These are phyloP conservation scores for Cadophora sp. DNA, from an alignment of 2,329 filamentous ascomycete species.

Conservation along the genomic window DNA sequence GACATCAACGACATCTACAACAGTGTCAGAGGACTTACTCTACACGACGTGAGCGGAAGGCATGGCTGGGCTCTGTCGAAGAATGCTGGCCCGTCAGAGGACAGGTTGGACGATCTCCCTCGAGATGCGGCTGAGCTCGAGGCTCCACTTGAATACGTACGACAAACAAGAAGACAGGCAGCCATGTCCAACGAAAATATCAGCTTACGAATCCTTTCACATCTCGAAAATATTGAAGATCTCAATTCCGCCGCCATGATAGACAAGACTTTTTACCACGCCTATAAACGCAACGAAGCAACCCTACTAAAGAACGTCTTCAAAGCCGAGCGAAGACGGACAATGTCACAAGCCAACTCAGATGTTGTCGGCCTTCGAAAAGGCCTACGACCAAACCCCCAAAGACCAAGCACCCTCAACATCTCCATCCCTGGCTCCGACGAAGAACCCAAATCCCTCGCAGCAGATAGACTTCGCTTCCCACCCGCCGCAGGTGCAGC, in stretches of 20 bases:
- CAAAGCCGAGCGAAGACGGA: slow-evolving; percentile 32
- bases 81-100: slow-evolving; percentile 37
- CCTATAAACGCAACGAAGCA: slow-evolving; percentile 54
- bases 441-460: slow-evolving; percentile 32
- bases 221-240: slow-evolving; percentile 50
- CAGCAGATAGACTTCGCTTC: slow-evolving; percentile 16
- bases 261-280: slow-evolving; percentile 51
- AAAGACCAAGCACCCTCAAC: slow-evolving; percentile 8
- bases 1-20: slow-evolving; percentile 58
- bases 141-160: slow-evolving; percentile 23
- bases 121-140: slow-evolving; percentile 30
- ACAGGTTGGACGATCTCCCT: slow-evolving; percentile 22
- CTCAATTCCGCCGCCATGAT: slow-evolving; percentile 52
- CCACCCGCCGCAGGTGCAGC: neutral
- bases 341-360: slow-evolving; percentile 18
- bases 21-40: slow-evolving; percentile 55
- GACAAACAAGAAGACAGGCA: slow-evolving; percentile 17
- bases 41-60: slow-evolving; percentile 55
- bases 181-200: slow-evolving; percentile 40
- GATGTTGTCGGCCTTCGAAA: slow-evolving; percentile 18
- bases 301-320: slow-evolving; percentile 44
- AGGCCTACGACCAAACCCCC: neutral
- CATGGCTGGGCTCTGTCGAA: slow-evolving; percentile 57
- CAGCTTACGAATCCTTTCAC: slow-evolving; percentile 49
- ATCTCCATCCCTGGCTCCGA: slow-evolving; percentile 17